Conservation (phyloP, 169 alveolate genomes). For the Plasmodium inui region DNA sequence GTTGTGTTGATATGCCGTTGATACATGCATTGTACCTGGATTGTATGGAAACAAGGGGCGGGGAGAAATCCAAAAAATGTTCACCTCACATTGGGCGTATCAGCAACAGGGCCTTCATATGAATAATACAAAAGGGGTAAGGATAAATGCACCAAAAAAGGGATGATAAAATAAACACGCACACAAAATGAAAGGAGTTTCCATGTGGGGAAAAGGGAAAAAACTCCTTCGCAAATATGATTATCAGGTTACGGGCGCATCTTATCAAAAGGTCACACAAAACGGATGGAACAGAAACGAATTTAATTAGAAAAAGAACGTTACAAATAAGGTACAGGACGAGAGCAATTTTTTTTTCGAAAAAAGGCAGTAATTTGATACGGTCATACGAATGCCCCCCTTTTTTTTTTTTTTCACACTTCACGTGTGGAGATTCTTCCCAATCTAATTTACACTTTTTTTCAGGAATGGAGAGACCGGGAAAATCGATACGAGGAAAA, state of each 20-base stretch:
- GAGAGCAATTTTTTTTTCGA: too few species aligned
- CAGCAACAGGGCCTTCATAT: background rate
- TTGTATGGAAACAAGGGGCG: background rate
- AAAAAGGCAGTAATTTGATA: background rate
- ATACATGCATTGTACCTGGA: background rate
- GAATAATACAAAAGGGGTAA: background rate
- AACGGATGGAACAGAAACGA: background rate
- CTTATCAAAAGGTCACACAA: background rate
- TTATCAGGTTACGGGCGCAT: background rate
- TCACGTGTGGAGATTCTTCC: background rate
- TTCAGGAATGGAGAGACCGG: background rate
- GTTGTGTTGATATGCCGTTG: background rate
- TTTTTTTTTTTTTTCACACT: background rate
- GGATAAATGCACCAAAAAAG: background rate
- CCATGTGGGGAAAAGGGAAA: background rate
- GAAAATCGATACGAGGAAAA: background rate
- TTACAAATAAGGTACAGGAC: background rate
- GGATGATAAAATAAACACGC: background rate
- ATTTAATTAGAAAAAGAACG: background rate
- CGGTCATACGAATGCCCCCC: background rate
- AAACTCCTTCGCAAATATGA: constrained; percentile 2
- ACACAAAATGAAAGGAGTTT: background rate
- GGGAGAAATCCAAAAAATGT: background rate
- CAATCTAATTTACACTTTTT: background rate
- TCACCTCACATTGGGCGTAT: background rate